phyloP scores from a whole-genome alignment of 805 yeast genomes.

The Candida rishiriensis region DNA sequence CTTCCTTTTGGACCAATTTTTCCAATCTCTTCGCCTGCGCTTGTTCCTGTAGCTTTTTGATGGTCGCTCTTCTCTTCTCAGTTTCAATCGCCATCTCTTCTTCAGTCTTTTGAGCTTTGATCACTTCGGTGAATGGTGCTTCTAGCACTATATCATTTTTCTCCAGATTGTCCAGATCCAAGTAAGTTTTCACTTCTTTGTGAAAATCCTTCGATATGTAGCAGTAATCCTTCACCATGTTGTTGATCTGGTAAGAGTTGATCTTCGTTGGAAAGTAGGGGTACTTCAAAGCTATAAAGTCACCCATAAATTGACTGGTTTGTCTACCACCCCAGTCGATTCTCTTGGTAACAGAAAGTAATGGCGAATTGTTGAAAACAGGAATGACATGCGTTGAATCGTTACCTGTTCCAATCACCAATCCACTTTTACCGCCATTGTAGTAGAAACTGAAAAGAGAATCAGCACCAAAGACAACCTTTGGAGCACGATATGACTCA shows the following conservation, averaged over 20 bases:
- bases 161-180: constrained; percentile 63
- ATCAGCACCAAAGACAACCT: constrained; percentile 78
- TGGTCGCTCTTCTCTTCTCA: constrained; percentile 78
- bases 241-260: constrained; percentile 56
- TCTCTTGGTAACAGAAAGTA: constrained; percentile 65
- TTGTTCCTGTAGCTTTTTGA: constrained; percentile 85
- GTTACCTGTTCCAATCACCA: constrained; percentile 81
- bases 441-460: constrained; percentile 71
- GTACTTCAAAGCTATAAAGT: constrained; percentile 71
- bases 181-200: constrained; percentile 50
- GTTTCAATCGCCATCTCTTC: constrained; percentile 77
- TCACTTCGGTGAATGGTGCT: constrained; percentile 68
- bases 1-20: constrained; percentile 72
- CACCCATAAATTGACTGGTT: constrained; percentile 57
- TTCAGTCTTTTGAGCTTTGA: constrained; percentile 69
- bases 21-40: constrained; percentile 82
- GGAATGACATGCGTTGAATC: constrained; percentile 84
- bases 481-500: constrained; percentile 75
- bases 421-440: constrained; percentile 55
- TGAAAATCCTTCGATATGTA: constrained; percentile 69
- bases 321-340: constrained; percentile 90
- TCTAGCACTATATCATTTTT: constrained; percentile 73
- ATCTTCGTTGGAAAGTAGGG: constrained; percentile 86
- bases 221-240: constrained; percentile 70
- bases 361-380: constrained; percentile 63